These are phyloP conservation scores for Davidsoniella neocaledoniae DNA, from an alignment of 2,329 filamentous ascomycete genomes.

Conservation along the genomic window DNA sequence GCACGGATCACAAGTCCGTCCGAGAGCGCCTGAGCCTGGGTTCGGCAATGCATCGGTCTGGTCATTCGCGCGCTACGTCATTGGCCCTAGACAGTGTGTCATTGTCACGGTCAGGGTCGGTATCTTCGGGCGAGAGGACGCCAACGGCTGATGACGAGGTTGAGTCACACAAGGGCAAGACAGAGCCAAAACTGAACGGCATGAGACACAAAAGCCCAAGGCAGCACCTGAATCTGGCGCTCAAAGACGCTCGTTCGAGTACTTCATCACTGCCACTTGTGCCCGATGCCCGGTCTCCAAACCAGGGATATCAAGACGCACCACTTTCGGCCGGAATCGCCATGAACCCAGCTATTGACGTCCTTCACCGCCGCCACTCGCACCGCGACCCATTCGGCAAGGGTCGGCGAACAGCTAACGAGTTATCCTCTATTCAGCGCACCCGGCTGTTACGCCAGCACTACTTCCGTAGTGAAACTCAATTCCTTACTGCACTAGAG, in stretches of 20 bases:
- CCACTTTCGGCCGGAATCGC: slow-evolving; percentile 38
- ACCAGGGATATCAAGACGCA: slow-evolving; percentile 26
- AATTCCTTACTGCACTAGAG: slow-evolving; percentile 64
- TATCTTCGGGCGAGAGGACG: slow-evolving; percentile 1
- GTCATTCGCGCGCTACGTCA: slow-evolving; percentile 5
- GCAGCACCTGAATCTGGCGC: slow-evolving; percentile 34
- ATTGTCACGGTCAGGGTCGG: background rate
- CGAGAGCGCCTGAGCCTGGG: slow-evolving; percentile 4
- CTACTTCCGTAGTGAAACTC: slow-evolving; percentile 68
- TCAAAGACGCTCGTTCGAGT: slow-evolving; percentile 45
- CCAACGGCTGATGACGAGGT: background rate
- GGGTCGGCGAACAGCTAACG: slow-evolving; percentile 38
- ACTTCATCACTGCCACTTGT: slow-evolving; percentile 46
- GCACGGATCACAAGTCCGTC: slow-evolving; percentile 11
- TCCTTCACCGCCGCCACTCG: slow-evolving; percentile 41
- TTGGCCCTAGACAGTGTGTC: slow-evolving; percentile 10
- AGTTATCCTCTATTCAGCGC: slow-evolving; percentile 49
- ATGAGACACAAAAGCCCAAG: slow-evolving; percentile 21
- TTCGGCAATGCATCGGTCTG: slow-evolving; percentile 1
- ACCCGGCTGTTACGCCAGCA: slow-evolving; percentile 59
- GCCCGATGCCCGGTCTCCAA: slow-evolving; percentile 39
- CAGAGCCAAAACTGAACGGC: background rate
- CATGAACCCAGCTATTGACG: slow-evolving; percentile 27
- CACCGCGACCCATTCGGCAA: slow-evolving; percentile 32
- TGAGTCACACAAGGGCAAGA: background rate